Conservation (phyloP, 164 flowering plant genomes). For the Umbellularia californica region DNA sequence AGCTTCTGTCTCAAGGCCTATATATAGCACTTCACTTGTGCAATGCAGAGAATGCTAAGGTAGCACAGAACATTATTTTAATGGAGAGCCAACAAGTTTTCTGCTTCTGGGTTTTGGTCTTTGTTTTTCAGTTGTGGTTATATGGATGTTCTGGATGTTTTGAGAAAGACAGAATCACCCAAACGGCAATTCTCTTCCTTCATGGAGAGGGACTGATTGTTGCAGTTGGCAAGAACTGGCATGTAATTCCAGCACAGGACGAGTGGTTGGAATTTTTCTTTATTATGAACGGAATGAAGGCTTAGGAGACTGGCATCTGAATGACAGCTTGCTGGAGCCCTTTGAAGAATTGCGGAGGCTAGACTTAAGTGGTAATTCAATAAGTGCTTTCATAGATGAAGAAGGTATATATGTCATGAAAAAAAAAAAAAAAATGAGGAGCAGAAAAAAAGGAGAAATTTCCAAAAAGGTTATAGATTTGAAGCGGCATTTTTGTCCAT, state of each 20-base stretch:
- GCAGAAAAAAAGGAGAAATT: too few species aligned
- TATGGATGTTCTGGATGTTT: too few species aligned
- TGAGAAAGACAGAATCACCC: neutral
- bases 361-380: neutral
- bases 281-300: neutral
- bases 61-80: too few species aligned
- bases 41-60: too few species aligned
- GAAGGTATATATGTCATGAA: neutral
- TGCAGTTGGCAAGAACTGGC: neutral
- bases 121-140: too few species aligned
- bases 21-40: too few species aligned
- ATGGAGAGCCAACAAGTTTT: too few species aligned
- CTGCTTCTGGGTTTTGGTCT: too few species aligned
- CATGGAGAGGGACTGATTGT: slow-evolving; percentile 4
- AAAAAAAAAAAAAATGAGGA: too few species aligned
- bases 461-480: too few species aligned
- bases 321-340: neutral
- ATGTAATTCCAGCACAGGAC: neutral
- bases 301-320: neutral
- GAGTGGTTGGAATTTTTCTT: slow-evolving; percentile 3
- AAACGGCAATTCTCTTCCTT: neutral
- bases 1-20: too few species aligned
- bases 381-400: neutral
- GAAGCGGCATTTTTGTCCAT: too few species aligned
- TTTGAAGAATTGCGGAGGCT: slow-evolving; percentile 3